Percentiles rank a stretch among this genome's conserved stretches.
Conservation (phyloP, 768 basidiomycete species). For the Suillus lakei region DNA sequence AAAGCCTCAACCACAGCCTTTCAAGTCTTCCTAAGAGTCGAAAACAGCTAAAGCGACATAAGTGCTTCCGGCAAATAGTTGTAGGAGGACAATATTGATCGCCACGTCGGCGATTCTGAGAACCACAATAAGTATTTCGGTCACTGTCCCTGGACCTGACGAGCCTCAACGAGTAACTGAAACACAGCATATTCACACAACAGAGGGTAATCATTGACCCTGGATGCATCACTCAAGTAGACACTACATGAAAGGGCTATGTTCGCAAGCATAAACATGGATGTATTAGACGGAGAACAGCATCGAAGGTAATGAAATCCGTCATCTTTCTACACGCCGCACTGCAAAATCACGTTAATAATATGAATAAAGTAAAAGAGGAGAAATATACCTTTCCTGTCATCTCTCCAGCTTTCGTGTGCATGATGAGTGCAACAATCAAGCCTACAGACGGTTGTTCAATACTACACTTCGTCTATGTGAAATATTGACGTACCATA, state of each 20-base stretch:
- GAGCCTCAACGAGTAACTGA: neutral
- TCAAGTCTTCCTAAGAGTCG: neutral
- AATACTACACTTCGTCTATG: neutral
- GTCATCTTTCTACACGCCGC: constrained; percentile 18
- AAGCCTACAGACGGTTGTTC: constrained; percentile 50
- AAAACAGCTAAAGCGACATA: neutral
- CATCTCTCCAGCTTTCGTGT: constrained; percentile 60
- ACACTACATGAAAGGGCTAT: neutral
- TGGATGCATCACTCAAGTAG: neutral
- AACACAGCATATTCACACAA: neutral
- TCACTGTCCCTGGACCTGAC: constrained; percentile 1
- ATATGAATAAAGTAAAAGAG: neutral
- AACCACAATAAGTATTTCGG: neutral
- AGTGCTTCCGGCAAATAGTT: neutral
- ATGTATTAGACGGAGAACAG: constrained; percentile 9
- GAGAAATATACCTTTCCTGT: constrained; percentile 20
- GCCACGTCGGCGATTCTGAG: neutral
- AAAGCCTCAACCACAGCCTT: neutral
- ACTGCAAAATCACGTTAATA: constrained; percentile 18
- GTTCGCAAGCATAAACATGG: constrained; percentile 10
- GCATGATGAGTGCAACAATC: constrained; percentile 96
- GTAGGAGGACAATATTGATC: neutral
- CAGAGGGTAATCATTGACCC: neutral
- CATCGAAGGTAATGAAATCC: constrained; percentile 14
- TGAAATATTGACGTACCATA: constrained; percentile 58